Evolutionary conservation across 352 stramenopile genomes (phyloP), one percentile per base, ranked within the genome.

Genomic region (Phytophthora hybrid): DNA sequence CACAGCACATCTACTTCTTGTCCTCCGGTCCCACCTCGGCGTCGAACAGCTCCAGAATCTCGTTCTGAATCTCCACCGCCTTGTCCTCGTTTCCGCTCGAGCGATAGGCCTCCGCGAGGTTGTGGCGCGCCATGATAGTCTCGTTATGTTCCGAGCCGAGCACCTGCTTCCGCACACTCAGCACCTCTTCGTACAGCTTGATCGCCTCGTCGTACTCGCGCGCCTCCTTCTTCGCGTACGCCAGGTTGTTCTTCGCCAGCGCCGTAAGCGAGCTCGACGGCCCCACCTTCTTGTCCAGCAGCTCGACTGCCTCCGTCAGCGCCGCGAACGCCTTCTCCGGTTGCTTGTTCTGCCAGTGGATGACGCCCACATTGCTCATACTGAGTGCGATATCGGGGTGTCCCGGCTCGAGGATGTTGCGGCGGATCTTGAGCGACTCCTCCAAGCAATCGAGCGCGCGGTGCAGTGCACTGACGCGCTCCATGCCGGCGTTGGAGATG

Each of bases 261-360:
- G 89, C 89, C 6, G 89, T 96, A 26, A 95, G 76, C 52, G 78
- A 78, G 56, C 85, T 93, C 9, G 73, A 71, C 0, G 69, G 63
- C 0, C 89, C 89, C 18, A 93, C 80, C 32, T 92, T 89, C 21
- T 72, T 77, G 64, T 94, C 79, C 11, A 96, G 74, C 53, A 88
- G 65, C 63, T 83, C 73, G 32, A 88, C 80, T 0, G 89, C 89
- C 21, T 94, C 85, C 13, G 71, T 71, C 19, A 96, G 77, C 62
- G 88, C 79, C 46, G 78, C 62, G 53, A 92, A 89, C 0, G 87
- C 81, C 73, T 92, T 92, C 23, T 89, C 79, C 0, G 80, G 23
- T 71, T 96, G 85, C 78, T 96, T 92, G 70, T 92, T 93, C 64
- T 94, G 86, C 82, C 83, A 93, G 69, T 94, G 76, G 61, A 96